Conservation (phyloP, 1,284 basidiomycete genomes). For the Puccinia coronata region DNA sequence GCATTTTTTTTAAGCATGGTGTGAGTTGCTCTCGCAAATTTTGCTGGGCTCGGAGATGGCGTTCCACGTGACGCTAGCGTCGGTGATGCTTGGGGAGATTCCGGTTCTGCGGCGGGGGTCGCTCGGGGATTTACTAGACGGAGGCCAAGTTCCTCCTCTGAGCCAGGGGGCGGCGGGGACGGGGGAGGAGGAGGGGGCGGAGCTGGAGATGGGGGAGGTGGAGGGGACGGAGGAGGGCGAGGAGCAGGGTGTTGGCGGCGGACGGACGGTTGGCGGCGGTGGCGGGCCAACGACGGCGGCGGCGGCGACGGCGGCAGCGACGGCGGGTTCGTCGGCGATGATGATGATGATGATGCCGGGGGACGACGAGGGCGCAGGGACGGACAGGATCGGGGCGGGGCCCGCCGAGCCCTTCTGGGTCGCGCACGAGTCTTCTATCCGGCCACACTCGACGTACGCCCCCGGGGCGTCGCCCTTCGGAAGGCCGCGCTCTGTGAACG, state of each 20-base stretch:
- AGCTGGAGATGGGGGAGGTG: background rate
- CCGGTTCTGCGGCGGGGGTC: constrained; percentile 5
- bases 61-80: constrained; percentile 42
- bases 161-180: background rate
- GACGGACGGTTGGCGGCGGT: background rate
- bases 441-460: constrained; percentile 14
- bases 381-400: constrained; percentile 1
- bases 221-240: background rate
- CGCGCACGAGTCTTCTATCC: constrained; percentile 14
- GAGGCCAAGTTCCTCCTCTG: too few relatives aligned
- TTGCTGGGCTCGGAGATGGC: constrained; percentile 27
- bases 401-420: constrained; percentile 24
- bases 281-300: too few relatives aligned
- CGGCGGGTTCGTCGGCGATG: too few relatives aligned
- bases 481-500: constrained; percentile 4
- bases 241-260: constrained; percentile 21
- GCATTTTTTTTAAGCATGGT: constrained; percentile 30
- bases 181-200: background rate
- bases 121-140: background rate
- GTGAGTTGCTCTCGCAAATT: constrained; percentile 21
- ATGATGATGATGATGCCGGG: background rate
- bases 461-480: too few relatives aligned
- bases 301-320: too few relatives aligned
- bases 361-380: background rate
- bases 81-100: background rate